Evolutionary conservation across 2,329 filamentous ascomycete species (phyloP).

Genomic region (Bipolaris bicolor): DNA sequence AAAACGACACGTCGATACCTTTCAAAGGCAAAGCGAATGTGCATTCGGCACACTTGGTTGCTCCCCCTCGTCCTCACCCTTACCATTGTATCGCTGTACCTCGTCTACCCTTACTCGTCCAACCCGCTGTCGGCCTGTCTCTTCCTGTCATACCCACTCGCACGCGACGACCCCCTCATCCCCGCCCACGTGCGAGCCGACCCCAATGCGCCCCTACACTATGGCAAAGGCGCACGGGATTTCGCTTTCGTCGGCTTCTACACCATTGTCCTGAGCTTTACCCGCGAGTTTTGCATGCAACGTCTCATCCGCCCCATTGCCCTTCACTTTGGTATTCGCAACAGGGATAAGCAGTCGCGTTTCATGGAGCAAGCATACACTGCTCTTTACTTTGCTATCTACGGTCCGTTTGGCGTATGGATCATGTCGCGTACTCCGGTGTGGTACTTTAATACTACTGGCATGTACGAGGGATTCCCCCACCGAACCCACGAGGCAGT

Average conservation of each 20-base stretch:
- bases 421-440: slow-evolving; percentile 91
- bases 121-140: slow-evolving; percentile 83
- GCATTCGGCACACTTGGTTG: slow-evolving; percentile 64
- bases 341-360: slow-evolving; percentile 78
- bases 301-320: slow-evolving; percentile 80
- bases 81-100: slow-evolving; percentile 71
- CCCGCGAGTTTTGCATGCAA: slow-evolving; percentile 95
- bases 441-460: slow-evolving; percentile 92
- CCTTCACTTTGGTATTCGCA: slow-evolving; percentile 69
- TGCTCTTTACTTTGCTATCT: slow-evolving; percentile 83
- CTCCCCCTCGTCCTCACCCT: slow-evolving; percentile 72
- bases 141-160: slow-evolving; percentile 86
- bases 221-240: slow-evolving; percentile 88
- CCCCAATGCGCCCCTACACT: slow-evolving; percentile 61
- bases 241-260: slow-evolving; percentile 89
- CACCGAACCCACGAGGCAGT: slow-evolving; percentile 78
- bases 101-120: slow-evolving; percentile 73
- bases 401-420: slow-evolving; percentile 83
- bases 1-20: slow-evolving; percentile 54
- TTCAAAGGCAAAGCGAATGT: slow-evolving; percentile 54
- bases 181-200: slow-evolving; percentile 46
- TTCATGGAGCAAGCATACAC: slow-evolving; percentile 99
- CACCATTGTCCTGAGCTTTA: slow-evolving; percentile 87
- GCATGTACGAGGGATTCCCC: slow-evolving; percentile 89
- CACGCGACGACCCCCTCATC: slow-evolving; percentile 51